Base-by-base conservation (phyloP, 2,329 filamentous ascomycete species). In the Fusarium cicatricum region DNA sequence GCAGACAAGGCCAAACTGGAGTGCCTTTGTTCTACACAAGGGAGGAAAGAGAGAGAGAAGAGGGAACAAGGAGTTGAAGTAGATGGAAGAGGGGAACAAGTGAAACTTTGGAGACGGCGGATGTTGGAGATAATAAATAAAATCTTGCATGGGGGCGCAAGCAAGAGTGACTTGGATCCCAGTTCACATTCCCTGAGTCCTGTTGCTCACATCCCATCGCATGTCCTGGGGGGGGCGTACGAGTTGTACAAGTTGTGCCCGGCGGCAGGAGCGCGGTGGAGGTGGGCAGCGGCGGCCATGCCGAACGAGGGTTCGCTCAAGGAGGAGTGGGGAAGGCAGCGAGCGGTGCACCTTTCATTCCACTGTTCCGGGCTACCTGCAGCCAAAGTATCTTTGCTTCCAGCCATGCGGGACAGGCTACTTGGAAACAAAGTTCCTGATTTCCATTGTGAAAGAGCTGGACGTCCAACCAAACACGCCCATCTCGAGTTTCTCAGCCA, bases 41-140 rank as follows among this genome's bases (percentile, higher is more conserved):
- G 44, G 44, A 45, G 40, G 43, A 41, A 36, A 41, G 17, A 34
- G 11, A 31, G 26, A 36, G 38, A 44, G 36, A 41, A 40, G 41
- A 33, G 21, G 36, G 28, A 49, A 42, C 21, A 54, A 33, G 48
- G 54, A 14, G 50, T 51, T 51, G 28, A 40, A 56, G 51, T 46
- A 45, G 44, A 31, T 15, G 19, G 15, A 40, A 14, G 23, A 39
- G 28, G 43, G 32, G 31, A 34, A 11, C 23, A n/a, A 17, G 17
- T 16, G 38, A 16, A 12, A 34, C 14, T 16, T 31, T 36, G 32
- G 28, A 60, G 42, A 45, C 34, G 54, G 48, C 36, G 48, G 54
- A 45, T 19, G 29, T 52, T 44, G 59, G 58, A 56, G 59, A 46
- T 63, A 60, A 56, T 62, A 62, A 63, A 34, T 64, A 66, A 62